Percentiles rank a stretch among this genome's conserved stretches.
These are phyloP conservation scores for Fomitopsis schrenkii DNA, from an alignment of 1,284 basidiomycete genomes.

Conservation along the genomic window DNA sequence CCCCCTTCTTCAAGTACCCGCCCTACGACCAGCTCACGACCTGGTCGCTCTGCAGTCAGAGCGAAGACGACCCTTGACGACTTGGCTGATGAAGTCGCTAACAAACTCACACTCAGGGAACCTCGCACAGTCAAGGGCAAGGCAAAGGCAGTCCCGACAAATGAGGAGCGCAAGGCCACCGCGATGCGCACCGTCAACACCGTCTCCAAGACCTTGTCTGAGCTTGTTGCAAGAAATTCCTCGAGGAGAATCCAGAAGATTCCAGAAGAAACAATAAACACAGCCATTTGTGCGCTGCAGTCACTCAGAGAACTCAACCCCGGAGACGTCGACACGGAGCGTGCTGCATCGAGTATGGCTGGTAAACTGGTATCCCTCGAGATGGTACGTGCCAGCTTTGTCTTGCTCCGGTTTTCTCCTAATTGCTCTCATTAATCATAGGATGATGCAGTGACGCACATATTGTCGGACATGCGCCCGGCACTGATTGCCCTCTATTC, in stretches of 20 bases:
- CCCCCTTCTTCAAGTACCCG: neutral
- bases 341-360: slow-evolving; percentile 60
- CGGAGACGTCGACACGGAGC: slow-evolving; percentile 61
- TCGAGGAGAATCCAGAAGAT: slow-evolving; percentile 36
- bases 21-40: neutral
- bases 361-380: slow-evolving; percentile 64
- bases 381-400: slow-evolving; percentile 43
- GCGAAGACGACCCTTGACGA: slow-evolving; percentile 16
- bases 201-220: slow-evolving; percentile 53
- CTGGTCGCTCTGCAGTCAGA: slow-evolving; percentile 5
- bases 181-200: slow-evolving; percentile 62
- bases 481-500: slow-evolving; percentile 34
- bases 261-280: slow-evolving; percentile 27
- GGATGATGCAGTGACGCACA: slow-evolving; percentile 45
- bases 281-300: slow-evolving; percentile 35
- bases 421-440: slow-evolving; percentile 20
- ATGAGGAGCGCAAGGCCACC: slow-evolving; percentile 21
- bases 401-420: neutral
- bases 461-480: slow-evolving; percentile 43
- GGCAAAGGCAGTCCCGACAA: slow-evolving; percentile 7
- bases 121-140: slow-evolving; percentile 14
- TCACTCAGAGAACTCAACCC: slow-evolving; percentile 42
- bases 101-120: slow-evolving; percentile 20
- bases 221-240: slow-evolving; percentile 28
- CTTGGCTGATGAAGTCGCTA: slow-evolving; percentile 20